Evolutionary conservation across 768 basidiomycete species (phyloP), one percentile per base, ranked within the genome.

Genomic region (Leccinum pellstonianum): DNA sequence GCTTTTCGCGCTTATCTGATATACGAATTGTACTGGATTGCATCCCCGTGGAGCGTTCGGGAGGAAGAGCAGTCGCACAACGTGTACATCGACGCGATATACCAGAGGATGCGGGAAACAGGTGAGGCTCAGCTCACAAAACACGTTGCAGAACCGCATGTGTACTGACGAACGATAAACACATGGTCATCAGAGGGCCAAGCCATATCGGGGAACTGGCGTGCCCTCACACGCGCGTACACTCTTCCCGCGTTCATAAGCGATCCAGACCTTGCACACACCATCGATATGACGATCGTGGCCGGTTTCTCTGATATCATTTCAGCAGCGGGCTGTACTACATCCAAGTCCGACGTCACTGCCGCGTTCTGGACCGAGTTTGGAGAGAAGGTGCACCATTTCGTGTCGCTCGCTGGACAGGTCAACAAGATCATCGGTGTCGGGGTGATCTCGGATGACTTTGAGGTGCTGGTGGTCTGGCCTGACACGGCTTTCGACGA

Each of bases 361-460:
- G 73, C 77, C 9, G 70, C 71, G n/a, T 70, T 85, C 43, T 70
- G 71, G 33, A 62, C 70, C 5, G 74, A 73, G 19, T 86, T 84
- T 62, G 70, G 68, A 3, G 76, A 76, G 0, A 75, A 75, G 25
- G 69, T 85, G 17, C 65, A 64, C 19, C 64, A 71, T 15, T 75
- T 86, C 43, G 77, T 82, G 37, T 74, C 75, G 49, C 69, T 76
- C 17, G 80, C 83, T 12, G 73, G 79, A 43, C 74, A 74, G 14
- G 66, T 86, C 31, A 83, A 83, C 47, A 69, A 67, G 51, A 59
- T 66, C 1, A 60, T 69, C 2, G 62, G 66, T 1, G 63, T 65
- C 27, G 71, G 64, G 25, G 56, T 67, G 17, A 54, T 71, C 5
- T 71, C 66, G 12, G 69, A 68, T 12, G 66, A 72, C 48, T 65